Evolutionary conservation across 2,329 filamentous ascomycete species (phyloP).

Genomic region (Neurospora sp.): DNA sequence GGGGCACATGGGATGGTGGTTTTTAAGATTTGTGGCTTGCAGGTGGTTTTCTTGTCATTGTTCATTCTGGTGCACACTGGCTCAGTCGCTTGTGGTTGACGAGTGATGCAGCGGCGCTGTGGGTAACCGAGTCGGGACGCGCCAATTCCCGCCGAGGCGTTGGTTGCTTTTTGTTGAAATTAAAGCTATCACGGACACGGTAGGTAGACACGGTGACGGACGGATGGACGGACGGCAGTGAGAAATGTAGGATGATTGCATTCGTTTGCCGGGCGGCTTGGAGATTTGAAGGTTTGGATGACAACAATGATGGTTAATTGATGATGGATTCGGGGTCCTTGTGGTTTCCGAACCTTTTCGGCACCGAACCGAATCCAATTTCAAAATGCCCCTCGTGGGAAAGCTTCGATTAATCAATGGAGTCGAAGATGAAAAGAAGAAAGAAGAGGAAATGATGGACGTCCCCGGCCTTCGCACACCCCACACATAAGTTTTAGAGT

Average conservation of each 20-base stretch:
- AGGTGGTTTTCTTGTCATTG: background rate
- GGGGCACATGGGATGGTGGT: background rate
- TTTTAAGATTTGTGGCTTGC: background rate
- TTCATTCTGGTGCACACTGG: background rate
- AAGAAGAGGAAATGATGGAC: background rate
- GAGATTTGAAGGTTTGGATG: background rate
- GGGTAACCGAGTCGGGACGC: background rate
- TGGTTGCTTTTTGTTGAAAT: background rate
- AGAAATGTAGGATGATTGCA: background rate
- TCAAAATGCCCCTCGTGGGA: background rate
- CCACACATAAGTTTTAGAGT: background rate
- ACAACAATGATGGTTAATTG: background rate
- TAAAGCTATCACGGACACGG: background rate
- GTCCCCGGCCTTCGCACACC: background rate
- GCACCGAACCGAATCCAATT: background rate
- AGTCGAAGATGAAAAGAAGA: background rate
- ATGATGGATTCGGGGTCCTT: background rate
- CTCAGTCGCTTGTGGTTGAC: background rate
- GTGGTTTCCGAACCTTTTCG: background rate
- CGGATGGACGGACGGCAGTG: background rate
- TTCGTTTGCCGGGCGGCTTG: background rate
- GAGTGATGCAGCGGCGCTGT: background rate
- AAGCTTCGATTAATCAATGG: background rate
- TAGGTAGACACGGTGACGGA: background rate
- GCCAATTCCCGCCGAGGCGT: background rate